phyloP scores from a whole-genome alignment of 106 monocot species.

The Gastrodia elata region DNA sequence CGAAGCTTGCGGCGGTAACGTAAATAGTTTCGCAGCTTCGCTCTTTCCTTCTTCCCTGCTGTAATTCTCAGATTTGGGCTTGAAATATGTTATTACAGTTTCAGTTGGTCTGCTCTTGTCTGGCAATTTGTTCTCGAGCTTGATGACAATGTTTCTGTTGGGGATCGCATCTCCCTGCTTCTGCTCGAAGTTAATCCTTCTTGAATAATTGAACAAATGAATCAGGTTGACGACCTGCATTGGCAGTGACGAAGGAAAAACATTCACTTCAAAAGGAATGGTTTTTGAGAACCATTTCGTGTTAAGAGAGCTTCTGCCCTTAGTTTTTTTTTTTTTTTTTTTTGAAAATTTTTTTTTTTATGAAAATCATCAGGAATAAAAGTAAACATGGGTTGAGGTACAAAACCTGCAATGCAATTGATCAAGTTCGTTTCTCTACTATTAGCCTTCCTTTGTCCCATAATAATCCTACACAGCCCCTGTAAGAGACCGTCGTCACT shows the following conservation, averaged over 20 bases:
- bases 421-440: too few relatives aligned
- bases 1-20: not conserved
- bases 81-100: not conserved
- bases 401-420: too few relatives aligned
- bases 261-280: not conserved
- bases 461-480: too few relatives aligned
- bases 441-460: too few relatives aligned
- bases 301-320: too few relatives aligned
- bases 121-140: not conserved
- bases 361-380: too few relatives aligned
- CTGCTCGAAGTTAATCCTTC: not conserved
- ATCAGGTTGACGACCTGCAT: conserved; percentile 3
- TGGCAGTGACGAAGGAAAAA: not conserved
- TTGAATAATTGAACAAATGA: conserved; percentile 6
- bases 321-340: too few relatives aligned
- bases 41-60: not conserved
- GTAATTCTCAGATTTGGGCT: not conserved
- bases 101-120: not conserved
- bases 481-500: too few relatives aligned
- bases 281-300: too few relatives aligned
- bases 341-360: too few relatives aligned
- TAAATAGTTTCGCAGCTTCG: not conserved
- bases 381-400: too few relatives aligned
- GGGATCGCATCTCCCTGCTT: not conserved
- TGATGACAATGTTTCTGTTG: not conserved